Evolutionary conservation across 129 eudicot genomes (phyloP).

Genomic region (Pittosporum tobira): DNA sequence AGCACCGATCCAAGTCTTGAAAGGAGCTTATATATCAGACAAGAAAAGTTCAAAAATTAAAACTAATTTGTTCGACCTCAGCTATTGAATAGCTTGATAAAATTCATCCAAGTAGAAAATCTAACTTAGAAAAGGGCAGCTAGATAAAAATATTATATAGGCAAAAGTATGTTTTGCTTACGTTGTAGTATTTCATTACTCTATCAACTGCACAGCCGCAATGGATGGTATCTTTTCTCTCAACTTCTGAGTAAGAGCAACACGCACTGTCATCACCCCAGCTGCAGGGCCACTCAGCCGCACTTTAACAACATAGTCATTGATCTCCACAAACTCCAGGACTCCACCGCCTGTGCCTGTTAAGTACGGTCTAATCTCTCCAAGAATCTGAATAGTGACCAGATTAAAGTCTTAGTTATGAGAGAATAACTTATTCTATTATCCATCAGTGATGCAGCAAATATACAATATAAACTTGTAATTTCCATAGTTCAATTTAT

Average conservation of each 20-base stretch:
- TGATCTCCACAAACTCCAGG: conserved; percentile 58
- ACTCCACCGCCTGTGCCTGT: conserved; percentile 90
- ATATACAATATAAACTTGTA: not conserved
- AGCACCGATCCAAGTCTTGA: too few relatives aligned
- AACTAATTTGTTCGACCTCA: not conserved
- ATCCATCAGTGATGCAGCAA: not conserved
- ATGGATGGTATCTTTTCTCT: conserved; percentile 81
- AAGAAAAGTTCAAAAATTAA: too few relatives aligned
- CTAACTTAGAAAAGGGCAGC: not conserved
- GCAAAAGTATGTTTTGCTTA: not conserved
- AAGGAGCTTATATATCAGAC: too few relatives aligned
- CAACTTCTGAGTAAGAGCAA: conserved; percentile 81
- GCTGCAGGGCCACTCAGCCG: conserved; percentile 89
- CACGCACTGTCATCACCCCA: conserved; percentile 87
- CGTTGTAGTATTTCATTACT: conserved; percentile 17
- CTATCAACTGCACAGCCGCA: conserved; percentile 69
- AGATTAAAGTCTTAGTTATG: not conserved
- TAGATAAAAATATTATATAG: not conserved
- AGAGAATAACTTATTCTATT: not conserved
- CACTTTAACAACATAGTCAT: conserved; percentile 53
- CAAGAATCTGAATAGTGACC: conserved; percentile 50
- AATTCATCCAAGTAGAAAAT: too few relatives aligned
- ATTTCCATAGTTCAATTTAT: not conserved
- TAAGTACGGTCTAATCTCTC: conserved; percentile 83
- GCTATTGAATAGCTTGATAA: not conserved